Evolutionary conservation across 2,329 filamentous ascomycete species (phyloP), one percentile per base, ranked within the genome.

Genomic region (Fusarium falciforme): DNA sequence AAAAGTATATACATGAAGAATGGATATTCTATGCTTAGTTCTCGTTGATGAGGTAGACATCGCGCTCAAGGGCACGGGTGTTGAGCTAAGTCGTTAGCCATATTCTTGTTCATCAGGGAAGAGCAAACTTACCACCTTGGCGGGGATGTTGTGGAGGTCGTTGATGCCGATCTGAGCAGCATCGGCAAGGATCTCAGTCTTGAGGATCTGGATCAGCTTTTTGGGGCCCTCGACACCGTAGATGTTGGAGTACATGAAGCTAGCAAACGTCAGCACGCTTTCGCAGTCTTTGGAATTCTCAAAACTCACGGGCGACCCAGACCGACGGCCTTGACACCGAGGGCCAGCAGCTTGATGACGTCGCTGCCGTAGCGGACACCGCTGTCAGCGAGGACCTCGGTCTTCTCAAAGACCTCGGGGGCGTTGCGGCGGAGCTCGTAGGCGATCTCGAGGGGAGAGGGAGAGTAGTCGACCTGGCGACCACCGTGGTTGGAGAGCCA

Each of bases 231-330:
- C 82, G 6, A 82, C 78, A 4, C 87, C 87, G 72, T 86, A 89
- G 40, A 84, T 78, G 72, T 88, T 88, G 58, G 85, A 83, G 76
- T 84, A 89, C 85, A 89, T 87, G 75, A 87, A 83, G 1, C 78
- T 78, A 4, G 0, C 16, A 14, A 20, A 20, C 20, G 20, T 20
- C 20, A 20, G 20, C 20, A 20, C 20, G 20, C 20, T 20, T 20
- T 20, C 20, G 20, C 20, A 20, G 20, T 20, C 20, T 20, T 20
- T 20, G 20, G n/a, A 2, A 12, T 1, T 3, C 3, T 3, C 0
- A n/a, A 47, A 5, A 73, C 76, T 66, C 40, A 78, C 76, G 76
- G 76, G 16, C 87, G 78, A 14, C 86, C 87, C 14, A 89, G 75
- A 17, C 87, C 80, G 2, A 85, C 81, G 11, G 79, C 81, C 67